These are phyloP conservation scores for Stephanodiscus minutulus DNA, from an alignment of 108 stramenopile genomes.

Conservation along the genomic window DNA sequence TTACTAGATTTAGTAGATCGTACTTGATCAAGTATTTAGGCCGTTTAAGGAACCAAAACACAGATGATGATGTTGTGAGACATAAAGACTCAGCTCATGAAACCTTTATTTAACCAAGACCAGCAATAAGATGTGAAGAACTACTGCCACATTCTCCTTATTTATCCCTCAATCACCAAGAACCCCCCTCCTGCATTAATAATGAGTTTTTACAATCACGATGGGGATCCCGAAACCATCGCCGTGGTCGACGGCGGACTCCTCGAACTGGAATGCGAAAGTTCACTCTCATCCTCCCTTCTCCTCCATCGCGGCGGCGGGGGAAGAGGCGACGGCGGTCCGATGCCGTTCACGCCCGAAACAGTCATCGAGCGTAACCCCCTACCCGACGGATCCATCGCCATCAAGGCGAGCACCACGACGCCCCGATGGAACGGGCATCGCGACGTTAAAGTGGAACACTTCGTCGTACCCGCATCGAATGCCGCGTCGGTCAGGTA, in stretches of 20 bases:
- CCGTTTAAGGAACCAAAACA: no score
- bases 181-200: not conserved
- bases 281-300: constrained; percentile 1
- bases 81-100: no score
- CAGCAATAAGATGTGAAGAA: no score
- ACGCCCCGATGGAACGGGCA: constrained; percentile 20
- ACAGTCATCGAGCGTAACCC: not conserved
- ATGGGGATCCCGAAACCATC: not conserved
- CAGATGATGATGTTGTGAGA: no score
- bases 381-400: constrained; percentile 19
- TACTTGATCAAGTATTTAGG: no score
- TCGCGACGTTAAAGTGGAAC: constrained; percentile 16
- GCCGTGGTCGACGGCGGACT: not conserved
- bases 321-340: no score
- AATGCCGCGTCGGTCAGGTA: constrained; percentile 2
- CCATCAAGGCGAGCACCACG: constrained; percentile 12
- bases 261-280: constrained; percentile 9
- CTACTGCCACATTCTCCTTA: no score
- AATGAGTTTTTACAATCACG: not conserved
- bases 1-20: no score
- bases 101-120: no score
- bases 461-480: constrained; percentile 1
- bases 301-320: not conserved
- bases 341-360: not conserved
- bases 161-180: not conserved